These are phyloP conservation scores for Talinum fruticosum DNA, from an alignment of 148 eudicot species.

Conservation along the genomic window DNA sequence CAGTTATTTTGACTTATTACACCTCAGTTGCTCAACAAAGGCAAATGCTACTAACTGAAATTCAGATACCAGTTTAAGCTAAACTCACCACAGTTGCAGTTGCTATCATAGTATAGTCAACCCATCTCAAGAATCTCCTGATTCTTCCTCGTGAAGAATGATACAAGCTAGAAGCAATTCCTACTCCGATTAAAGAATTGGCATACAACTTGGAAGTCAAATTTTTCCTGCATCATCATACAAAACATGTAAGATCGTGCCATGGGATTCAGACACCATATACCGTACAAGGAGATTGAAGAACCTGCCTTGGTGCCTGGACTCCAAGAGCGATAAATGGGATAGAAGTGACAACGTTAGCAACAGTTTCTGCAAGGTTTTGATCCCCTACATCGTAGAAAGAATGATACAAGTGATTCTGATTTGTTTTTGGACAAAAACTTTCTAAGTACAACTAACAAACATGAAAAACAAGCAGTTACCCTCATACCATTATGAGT, in stretches of 20 bases:
- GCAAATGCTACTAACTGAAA: slow-evolving; percentile 4
- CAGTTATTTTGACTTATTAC: too few relatives aligned
- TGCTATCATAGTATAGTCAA: slow-evolving; percentile 95
- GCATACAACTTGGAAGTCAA: slow-evolving; percentile 80
- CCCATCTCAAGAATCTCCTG: slow-evolving; percentile 82
- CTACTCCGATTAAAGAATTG: slow-evolving; percentile 93
- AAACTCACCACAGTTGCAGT: slow-evolving; percentile 75
- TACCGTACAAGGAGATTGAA: not conserved
- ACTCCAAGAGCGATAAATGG: slow-evolving; percentile 91
- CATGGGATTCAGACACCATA: not conserved
- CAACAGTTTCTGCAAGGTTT: slow-evolving; percentile 63
- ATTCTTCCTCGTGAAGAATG: slow-evolving; percentile 85
- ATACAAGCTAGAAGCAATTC: slow-evolving; percentile 87
- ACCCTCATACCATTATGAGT: slow-evolving; percentile 47
- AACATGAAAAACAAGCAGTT: slow-evolving; percentile 3
- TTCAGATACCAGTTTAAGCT: not conserved
- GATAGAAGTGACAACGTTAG: slow-evolving; percentile 86
- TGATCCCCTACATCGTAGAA: slow-evolving; percentile 61
- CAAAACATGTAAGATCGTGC: slow-evolving; percentile 17
- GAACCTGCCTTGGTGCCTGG: slow-evolving; percentile 76
- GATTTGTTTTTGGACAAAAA: not conserved
- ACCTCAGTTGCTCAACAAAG: not conserved
- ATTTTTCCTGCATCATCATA: slow-evolving; percentile 62
- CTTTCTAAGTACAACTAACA: slow-evolving; percentile 1
- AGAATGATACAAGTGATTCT: not conserved